Evolutionary conservation across 345 rosid species (phyloP).

Genomic region (Clarkia xantiana): DNA sequence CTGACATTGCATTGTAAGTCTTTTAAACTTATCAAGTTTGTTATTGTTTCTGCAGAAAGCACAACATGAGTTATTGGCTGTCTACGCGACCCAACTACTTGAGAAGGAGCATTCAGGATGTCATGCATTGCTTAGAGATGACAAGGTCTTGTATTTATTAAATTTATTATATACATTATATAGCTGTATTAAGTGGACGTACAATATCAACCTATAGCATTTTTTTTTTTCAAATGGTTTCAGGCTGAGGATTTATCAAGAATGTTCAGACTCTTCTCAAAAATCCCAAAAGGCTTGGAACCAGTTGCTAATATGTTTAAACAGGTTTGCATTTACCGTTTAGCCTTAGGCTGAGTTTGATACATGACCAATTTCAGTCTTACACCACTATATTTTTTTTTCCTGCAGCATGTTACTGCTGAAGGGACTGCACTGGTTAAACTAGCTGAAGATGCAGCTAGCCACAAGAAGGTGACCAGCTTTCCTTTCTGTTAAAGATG

Average conservation of each 20-base stretch:
- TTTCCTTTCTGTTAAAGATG: neutral
- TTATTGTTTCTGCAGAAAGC: constrained; percentile 48
- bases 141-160: constrained; percentile 40
- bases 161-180: neutral
- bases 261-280: constrained; percentile 82
- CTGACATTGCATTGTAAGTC: too few relatives aligned
- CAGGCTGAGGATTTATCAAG: constrained; percentile 92
- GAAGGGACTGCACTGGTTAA: constrained; percentile 80
- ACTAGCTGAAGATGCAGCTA: constrained; percentile 88
- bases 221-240: constrained; percentile 1
- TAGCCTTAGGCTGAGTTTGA: neutral
- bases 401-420: constrained; percentile 66
- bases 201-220: neutral
- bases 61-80: constrained; percentile 69
- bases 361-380: neutral
- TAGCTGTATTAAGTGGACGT: too few relatives aligned
- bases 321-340: constrained; percentile 34
- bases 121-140: constrained; percentile 72
- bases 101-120: constrained; percentile 94
- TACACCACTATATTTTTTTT: constrained; percentile 3
- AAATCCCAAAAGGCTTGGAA: constrained; percentile 61
- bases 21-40: neutral
- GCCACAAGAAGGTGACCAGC: constrained; percentile 28
- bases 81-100: constrained; percentile 48
- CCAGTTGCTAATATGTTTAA: constrained; percentile 75